Conservation (phyloP, 352 stramenopile species). For the Pythium inflatum region DNA sequence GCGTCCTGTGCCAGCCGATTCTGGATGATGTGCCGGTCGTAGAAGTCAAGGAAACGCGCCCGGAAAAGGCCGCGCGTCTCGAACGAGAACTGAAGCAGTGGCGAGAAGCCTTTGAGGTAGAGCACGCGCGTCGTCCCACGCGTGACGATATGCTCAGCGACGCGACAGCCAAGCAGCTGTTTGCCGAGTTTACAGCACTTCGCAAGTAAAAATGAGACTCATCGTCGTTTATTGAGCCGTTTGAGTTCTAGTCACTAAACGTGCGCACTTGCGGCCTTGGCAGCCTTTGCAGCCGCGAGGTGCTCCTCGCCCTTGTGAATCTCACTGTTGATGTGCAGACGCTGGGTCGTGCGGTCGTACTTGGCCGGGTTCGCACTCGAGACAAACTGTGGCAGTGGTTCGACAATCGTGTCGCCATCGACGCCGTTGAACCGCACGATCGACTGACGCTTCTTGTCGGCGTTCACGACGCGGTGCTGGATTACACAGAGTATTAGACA, state of each 20-base stretch:
- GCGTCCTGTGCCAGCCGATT: slow-evolving; percentile 84
- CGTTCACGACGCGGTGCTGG: slow-evolving; percentile 85
- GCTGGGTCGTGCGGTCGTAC: slow-evolving; percentile 50
- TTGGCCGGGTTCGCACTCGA: slow-evolving; percentile 51
- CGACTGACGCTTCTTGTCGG: slow-evolving; percentile 73
- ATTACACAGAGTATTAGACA: no score
- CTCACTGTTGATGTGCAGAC: slow-evolving; percentile 41
- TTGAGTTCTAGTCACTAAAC: slow-evolving; percentile 34
- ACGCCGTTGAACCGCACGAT: slow-evolving; percentile 86
- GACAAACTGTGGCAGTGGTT: slow-evolving; percentile 64
- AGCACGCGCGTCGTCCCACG: slow-evolving; percentile 56
- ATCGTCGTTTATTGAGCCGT: neutral
- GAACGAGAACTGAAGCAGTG: slow-evolving; percentile 65
- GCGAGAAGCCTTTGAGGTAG: slow-evolving; percentile 64
- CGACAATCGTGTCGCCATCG: slow-evolving; percentile 71
- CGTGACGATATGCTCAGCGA: slow-evolving; percentile 72
- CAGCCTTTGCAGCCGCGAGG: slow-evolving; percentile 66
- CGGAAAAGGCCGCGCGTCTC: slow-evolving; percentile 61
- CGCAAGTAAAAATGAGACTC: slow-evolving; percentile 52
- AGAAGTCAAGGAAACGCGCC: slow-evolving; percentile 54
- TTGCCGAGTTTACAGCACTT: slow-evolving; percentile 68
- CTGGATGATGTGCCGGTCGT: slow-evolving; percentile 57
- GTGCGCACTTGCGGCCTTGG: slow-evolving; percentile 49
- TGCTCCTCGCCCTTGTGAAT: slow-evolving; percentile 77
- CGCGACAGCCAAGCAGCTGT: slow-evolving; percentile 60